phyloP scores from a whole-genome alignment of 306 rosid species.

The Quercus robur region DNA sequence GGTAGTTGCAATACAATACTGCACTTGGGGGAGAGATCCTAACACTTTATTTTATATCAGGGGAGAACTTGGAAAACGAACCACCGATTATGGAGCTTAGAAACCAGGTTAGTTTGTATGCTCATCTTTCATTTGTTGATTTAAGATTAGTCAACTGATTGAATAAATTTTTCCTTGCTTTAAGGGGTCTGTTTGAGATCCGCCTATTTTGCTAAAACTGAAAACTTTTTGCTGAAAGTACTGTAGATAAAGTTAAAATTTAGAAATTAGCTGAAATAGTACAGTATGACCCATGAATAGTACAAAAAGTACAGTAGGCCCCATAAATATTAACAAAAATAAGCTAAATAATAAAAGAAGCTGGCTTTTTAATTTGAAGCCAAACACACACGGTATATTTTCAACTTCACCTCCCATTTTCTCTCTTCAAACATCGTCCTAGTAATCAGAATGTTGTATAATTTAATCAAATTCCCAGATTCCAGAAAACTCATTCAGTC shows the following conservation, averaged over 20 bases:
- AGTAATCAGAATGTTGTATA: neutral
- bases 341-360: no score
- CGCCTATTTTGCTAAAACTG: rapidly evolving
- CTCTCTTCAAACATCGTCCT: constrained; percentile 18
- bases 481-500: neutral
- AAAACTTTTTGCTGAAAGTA: no score
- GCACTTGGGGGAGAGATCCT: constrained; percentile 12
- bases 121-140: neutral
- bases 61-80: constrained; percentile 84
- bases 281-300: no score
- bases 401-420: neutral
- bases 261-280: no score
- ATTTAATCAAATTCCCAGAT: no score
- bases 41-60: constrained; percentile 35
- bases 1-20: neutral
- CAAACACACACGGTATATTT: constrained; percentile 21
- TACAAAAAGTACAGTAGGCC: rapidly evolving
- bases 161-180: neutral
- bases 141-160: constrained; percentile 4
- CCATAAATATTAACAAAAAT: no score
- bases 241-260: no score
- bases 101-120: constrained; percentile 59
- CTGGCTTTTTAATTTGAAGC: no score
- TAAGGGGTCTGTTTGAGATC: no score
- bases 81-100: constrained; percentile 83